Conservation (phyloP, 345 rosid species). For the Firmiana major region DNA sequence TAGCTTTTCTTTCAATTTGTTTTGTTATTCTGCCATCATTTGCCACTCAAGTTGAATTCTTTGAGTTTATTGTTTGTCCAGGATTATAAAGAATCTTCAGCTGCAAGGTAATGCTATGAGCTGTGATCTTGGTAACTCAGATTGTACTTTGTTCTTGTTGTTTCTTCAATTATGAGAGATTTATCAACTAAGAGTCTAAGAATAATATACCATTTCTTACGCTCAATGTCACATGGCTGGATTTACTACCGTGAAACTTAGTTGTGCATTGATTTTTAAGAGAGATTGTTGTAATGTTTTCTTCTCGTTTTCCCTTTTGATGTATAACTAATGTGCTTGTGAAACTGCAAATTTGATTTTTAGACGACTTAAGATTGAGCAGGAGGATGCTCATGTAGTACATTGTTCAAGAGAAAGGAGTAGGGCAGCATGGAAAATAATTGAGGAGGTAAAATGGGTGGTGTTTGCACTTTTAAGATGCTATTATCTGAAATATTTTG, state of each 20-base stretch:
- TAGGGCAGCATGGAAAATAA: constrained; percentile 73
- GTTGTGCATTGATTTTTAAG: not conserved
- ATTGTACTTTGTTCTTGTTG: not conserved
- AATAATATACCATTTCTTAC: not conserved
- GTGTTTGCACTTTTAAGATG: not conserved
- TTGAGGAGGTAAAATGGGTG: constrained; percentile 35
- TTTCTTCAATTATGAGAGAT: not conserved
- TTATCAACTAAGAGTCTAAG: not conserved
- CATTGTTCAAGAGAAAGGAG: constrained; percentile 95
- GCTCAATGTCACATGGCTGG: not conserved
- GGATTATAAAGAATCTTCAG: constrained; percentile 36
- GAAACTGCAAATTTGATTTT: constrained; percentile 3
- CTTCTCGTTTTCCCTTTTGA: not conserved
- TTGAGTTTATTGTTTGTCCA: constrained; percentile 23
- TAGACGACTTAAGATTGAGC: constrained; percentile 37
- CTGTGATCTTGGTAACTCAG: not conserved
- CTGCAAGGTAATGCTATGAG: constrained; percentile 35
- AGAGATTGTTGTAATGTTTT: not conserved
- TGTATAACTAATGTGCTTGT: not conserved
- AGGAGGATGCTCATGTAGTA: constrained; percentile 40
- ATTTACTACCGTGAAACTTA: not conserved
- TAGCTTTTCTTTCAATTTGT: not conserved
- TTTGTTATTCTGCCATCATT: not conserved
- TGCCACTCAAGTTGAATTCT: not conserved
- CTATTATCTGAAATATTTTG: not conserved